These are phyloP conservation scores for Annulohypoxylon truncatum DNA, from an alignment of 2,329 filamentous ascomycete genomes.

Conservation along the genomic window DNA sequence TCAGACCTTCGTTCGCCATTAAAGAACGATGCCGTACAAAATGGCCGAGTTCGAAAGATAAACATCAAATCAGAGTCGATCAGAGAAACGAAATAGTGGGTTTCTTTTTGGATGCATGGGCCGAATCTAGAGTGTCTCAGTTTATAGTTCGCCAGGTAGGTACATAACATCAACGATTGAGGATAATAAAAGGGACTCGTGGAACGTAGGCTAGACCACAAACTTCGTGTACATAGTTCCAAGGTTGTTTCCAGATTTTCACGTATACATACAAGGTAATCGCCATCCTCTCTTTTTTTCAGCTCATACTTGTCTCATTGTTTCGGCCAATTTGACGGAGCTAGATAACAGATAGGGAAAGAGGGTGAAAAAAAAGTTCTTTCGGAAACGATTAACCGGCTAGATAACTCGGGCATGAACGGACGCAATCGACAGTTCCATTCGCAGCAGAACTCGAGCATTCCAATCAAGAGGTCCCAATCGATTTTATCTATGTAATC, in stretches of 20 bases:
- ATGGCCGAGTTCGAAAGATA: slow-evolving; percentile 32
- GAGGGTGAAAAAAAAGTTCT: slow-evolving; percentile 19
- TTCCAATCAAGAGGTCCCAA: slow-evolving; percentile 6
- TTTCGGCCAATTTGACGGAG: slow-evolving; percentile 11
- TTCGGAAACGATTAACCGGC: slow-evolving; percentile 24
- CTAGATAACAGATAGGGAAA: slow-evolving; percentile 1
- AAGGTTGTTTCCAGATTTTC: slow-evolving; percentile 11
- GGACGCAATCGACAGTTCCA: slow-evolving; percentile 28
- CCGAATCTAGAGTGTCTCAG: slow-evolving; percentile 39
- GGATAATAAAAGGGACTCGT: slow-evolving; percentile 18
- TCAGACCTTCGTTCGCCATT: slow-evolving; percentile 22
- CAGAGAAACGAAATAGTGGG: slow-evolving; percentile 28
- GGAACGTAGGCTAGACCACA: slow-evolving; percentile 37
- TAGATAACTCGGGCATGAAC: slow-evolving; percentile 26
- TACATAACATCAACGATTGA: no score
- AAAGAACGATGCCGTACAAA: slow-evolving; percentile 11
- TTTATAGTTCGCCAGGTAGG: slow-evolving; percentile 21
- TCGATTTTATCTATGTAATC: not conserved
- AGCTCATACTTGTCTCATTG: not conserved
- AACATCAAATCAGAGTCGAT: slow-evolving; percentile 31
- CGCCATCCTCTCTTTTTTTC: slow-evolving; percentile 3
- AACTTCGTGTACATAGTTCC: slow-evolving; percentile 9
- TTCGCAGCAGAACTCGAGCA: slow-evolving; percentile 11
- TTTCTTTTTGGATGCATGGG: slow-evolving; percentile 25
- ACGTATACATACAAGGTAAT: not conserved